Conservation (phyloP, 73 alveolate species). For the Symbiodinium pilosum region DNA sequence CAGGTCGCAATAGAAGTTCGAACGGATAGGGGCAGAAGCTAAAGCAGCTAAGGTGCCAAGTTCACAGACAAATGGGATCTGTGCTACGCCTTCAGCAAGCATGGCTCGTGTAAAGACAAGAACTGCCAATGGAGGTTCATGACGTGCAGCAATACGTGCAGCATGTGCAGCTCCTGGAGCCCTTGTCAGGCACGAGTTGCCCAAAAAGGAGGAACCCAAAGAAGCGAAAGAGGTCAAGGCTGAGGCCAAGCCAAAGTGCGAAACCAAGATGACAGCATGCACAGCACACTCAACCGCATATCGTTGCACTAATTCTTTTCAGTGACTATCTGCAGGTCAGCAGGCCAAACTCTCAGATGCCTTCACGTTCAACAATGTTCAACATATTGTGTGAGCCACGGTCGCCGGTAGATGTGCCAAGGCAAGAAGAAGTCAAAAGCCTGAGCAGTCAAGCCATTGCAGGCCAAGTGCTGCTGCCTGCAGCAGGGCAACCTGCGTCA, state of each 20-base stretch:
- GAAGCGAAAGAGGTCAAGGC: background rate
- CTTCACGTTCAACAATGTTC: too few species aligned
- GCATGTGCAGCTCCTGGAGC: background rate
- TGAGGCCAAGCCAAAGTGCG: conserved; percentile 22
- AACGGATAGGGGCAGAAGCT: conserved; percentile 35
- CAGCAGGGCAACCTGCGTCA: too few species aligned
- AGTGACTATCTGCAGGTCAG: too few species aligned
- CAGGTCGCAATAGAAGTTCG: background rate
- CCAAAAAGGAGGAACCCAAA: conserved; percentile 35
- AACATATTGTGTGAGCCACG: too few species aligned
- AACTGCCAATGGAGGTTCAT: conserved; percentile 50
- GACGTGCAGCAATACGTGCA: background rate
- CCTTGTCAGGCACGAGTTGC: conserved; percentile 62
- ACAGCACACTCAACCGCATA: too few species aligned
- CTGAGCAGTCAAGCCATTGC: background rate
- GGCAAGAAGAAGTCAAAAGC: conserved; percentile 13
- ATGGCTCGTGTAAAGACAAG: conserved; percentile 85
- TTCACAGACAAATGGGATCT: conserved; percentile 74
- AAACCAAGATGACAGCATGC: too few species aligned
- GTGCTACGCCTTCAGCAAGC: conserved; percentile 85
- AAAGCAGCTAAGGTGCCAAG: conserved; percentile 37
- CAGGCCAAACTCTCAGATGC: too few species aligned
- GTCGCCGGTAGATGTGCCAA: background rate
- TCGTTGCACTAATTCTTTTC: too few species aligned
- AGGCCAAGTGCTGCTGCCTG: background rate